Evolutionary conservation across 2,329 filamentous ascomycete genomes (phyloP), one percentile per base, ranked within the genome.

Genomic region (Lasiodiplodia gonubiensis): DNA sequence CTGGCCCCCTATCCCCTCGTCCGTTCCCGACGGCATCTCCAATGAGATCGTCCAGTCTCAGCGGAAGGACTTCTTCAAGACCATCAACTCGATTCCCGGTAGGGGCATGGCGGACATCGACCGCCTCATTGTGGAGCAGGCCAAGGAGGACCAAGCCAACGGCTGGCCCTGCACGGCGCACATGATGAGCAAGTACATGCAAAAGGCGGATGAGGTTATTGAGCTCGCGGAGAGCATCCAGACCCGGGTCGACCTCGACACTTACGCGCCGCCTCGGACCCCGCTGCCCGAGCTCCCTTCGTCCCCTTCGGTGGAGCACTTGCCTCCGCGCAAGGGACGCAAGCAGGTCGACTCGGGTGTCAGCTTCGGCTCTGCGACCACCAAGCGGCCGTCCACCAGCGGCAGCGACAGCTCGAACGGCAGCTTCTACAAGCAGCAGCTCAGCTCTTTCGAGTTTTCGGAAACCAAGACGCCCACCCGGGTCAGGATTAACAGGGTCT

Each of bases 341-440:
- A 89, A 89, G 76, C 59, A 63, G 37, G 85, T 85, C 25, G 88
- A 90, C 74, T 90, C 88, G 3, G 88, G 88, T 23, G 85, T 89
- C 68, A 89, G 86, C 75, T 88, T 89, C 72, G 81, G 80, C 60
- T 77, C 77, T 33, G 74, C 77, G 33, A 71, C 71, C 35, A 59
- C 61, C 48, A 68, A 68, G 59, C 71, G 75, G 37, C 76, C 76
- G 18, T 77, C 75, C 42, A 74, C 75, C 25, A 74, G 66, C 3
- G 70, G 71, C 18, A 74, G 69, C 52, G 59, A 71, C 4, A 71
- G 73, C 30, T 51, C 60, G 5, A 60, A 51, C 25, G 49, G 48
- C 59, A 68, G 60, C 37, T 64, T 64, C 30, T 59, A 53, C 35
- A 76, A 77, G 54, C 64, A 66, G 42, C 57, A 63, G 49, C 51